Evolutionary conservation across 1,284 basidiomycete genomes (phyloP).

Genomic region (Apiotrichum veenhuisii): DNA sequence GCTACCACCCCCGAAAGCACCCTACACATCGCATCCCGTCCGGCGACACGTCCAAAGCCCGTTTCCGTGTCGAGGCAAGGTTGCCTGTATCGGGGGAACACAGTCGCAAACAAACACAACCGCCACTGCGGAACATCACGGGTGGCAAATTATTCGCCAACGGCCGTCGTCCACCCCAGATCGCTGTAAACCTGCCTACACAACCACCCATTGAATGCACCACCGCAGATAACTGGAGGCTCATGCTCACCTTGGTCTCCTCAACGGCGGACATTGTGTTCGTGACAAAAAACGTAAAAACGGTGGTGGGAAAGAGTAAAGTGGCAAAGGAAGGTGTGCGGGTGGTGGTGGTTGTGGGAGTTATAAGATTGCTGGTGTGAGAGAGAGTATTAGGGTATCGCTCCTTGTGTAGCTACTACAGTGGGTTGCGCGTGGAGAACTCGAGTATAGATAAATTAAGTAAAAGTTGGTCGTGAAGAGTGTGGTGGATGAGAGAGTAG

Average conservation of each 20-base stretch:
- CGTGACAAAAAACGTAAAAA: constrained; percentile 1
- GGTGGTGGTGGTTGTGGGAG: neutral
- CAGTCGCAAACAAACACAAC: too few relatives aligned
- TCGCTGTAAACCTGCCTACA: too few relatives aligned
- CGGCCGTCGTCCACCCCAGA: neutral
- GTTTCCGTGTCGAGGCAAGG: too few relatives aligned
- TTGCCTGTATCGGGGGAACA: too few relatives aligned
- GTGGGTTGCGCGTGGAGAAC: neutral
- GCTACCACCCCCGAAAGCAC: neutral
- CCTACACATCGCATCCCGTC: too few relatives aligned
- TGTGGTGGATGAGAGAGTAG: neutral
- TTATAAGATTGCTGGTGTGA: neutral
- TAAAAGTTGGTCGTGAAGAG: too few relatives aligned
- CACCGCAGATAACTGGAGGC: neutral
- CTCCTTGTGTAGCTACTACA: neutral
- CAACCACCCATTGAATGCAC: too few relatives aligned
- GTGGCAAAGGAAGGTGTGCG: constrained; percentile 3
- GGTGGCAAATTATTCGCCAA: neutral
- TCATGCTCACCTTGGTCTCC: constrained; percentile 22
- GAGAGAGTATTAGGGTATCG: neutral
- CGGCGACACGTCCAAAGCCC: too few relatives aligned
- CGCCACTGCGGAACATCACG: neutral
- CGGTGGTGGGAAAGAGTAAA: constrained; percentile 6
- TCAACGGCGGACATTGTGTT: constrained; percentile 22
- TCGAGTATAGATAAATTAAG: neutral